Evolutionary conservation across 1,284 basidiomycete species (phyloP), one percentile per base, ranked within the genome.

Genomic region (Leccinum fallax): DNA sequence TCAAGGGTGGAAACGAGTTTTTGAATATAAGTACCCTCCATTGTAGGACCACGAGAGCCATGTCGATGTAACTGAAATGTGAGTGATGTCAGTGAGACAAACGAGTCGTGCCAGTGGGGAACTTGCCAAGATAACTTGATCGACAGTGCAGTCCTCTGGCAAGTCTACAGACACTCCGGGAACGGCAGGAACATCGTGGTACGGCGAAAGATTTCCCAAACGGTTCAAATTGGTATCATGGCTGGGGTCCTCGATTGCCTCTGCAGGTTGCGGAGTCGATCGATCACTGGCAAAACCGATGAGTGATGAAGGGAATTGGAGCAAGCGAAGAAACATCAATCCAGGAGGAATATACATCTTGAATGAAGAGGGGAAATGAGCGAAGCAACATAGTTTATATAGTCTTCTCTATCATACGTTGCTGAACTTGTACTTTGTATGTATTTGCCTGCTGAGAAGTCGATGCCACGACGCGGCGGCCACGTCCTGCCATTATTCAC

Each of bases 81-180:
- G 16, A 30, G 10, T 53, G 21, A 16, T 10, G 4, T 19, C 7
- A 28, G 9, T 1, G 7, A n/a, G 49, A 19, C 21, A 26, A 51
- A 26, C 21, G 11, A 15, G 46, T 2, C 11, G 26, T 21, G 8
- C 9, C 11, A 6, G 71, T 38, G 4, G 21, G 51, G 26, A 46
- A 38, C 70, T 61, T 55, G 63, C 70, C 67, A 79, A 65, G 66
- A 80, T 73, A 61, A 81, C 78, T 69, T 79, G 79, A 36, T 79
- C 75, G 43, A 83, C 78, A 43, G 63, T 72, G 63, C 80, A 83
- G 63, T 80, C 80, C 9, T 65, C 71, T 11, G 81, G 79, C 9
- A 82, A 70, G 34, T 74, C 65, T 56, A 61, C 69, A 53, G 70
- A 70, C 34, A 82, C 67, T 10, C 76, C 76, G 9, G 55, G 57